These are phyloP conservation scores for Arthroderma uncinatum DNA, from an alignment of 2,329 filamentous ascomycete genomes.

Conservation along the genomic window DNA sequence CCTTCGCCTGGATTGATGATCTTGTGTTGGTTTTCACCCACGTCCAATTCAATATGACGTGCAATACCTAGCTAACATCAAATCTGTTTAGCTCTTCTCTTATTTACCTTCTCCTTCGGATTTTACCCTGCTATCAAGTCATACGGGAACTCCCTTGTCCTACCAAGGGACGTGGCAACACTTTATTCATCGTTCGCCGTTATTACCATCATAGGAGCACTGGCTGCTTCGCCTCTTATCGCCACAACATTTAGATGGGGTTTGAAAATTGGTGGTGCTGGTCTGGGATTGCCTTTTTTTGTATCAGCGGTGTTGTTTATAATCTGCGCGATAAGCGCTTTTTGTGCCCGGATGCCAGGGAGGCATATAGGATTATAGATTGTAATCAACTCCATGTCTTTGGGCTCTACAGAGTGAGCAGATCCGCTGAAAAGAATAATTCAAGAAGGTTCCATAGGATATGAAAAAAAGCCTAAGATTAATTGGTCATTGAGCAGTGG, in stretches of 20 bases:
- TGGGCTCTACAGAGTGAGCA: background rate
- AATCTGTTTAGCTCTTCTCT: background rate
- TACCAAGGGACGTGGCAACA: background rate
- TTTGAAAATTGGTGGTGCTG: background rate
- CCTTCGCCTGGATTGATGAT: background rate
- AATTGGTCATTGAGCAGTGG: background rate
- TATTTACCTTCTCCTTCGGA: conserved; percentile 1
- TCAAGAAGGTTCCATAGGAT: background rate
- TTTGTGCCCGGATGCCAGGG: background rate
- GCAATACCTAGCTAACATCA: too few species aligned
- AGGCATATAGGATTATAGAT: background rate
- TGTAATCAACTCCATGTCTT: too few species aligned
- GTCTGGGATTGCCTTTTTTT: background rate
- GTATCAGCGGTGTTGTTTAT: background rate
- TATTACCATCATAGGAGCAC: background rate
- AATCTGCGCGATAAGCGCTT: background rate
- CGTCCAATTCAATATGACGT: too few species aligned
- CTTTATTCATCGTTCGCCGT: conserved; percentile 3
- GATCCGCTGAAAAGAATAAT: background rate
- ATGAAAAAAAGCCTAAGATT: background rate
- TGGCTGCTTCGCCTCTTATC: conserved; percentile 1
- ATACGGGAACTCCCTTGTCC: conserved; percentile 1
- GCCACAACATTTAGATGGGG: conserved; percentile 3
- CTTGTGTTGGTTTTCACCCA: background rate
- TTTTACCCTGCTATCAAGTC: conserved; percentile 3